Percentiles rank a stretch among this genome's conserved stretches.
Conservation (phyloP, 2,329 filamentous ascomycete genomes). For the Orbilia javanica region DNA sequence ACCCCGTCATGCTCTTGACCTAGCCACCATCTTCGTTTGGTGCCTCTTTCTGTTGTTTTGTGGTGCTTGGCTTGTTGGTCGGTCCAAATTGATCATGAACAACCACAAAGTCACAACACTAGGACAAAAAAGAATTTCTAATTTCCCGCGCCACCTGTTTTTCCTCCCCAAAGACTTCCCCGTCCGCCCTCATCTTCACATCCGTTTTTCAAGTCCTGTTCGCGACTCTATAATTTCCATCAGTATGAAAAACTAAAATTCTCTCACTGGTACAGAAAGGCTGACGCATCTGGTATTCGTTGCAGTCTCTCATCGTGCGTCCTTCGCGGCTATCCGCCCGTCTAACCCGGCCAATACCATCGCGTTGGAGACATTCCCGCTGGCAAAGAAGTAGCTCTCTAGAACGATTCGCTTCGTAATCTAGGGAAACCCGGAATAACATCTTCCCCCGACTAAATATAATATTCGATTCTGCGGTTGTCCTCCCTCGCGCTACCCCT, state of each 20-base stretch:
- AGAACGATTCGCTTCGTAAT: conserved; percentile 59
- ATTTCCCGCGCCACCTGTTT: conserved; percentile 56
- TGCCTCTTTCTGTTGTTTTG: conserved; percentile 45
- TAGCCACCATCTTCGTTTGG: conserved; percentile 29
- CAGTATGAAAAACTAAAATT: conserved; percentile 10
- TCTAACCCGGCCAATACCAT: conserved; percentile 18
- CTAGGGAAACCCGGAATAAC: conserved; percentile 48
- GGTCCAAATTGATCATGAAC: conserved; percentile 47
- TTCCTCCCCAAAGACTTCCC: conserved; percentile 27
- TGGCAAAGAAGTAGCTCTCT: conserved; percentile 32
- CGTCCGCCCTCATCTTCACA: conserved; percentile 16
- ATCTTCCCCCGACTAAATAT: neutral
- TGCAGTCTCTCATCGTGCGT: conserved; percentile 11
- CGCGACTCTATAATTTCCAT: conserved; percentile 2
- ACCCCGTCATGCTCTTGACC: conserved; percentile 31
- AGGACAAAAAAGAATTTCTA: conserved; percentile 59
- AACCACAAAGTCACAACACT: conserved; percentile 51
- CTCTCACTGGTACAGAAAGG: neutral
- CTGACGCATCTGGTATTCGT: neutral
- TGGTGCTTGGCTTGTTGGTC: conserved; percentile 42
- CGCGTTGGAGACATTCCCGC: conserved; percentile 21
- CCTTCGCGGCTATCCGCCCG: conserved; percentile 7
- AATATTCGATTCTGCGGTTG: conserved; percentile 3
- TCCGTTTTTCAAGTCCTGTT: neutral
- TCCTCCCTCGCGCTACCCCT: neutral